phyloP scores from a whole-genome alignment of 2,329 filamentous ascomycete genomes.

The Venturia nashicola region DNA sequence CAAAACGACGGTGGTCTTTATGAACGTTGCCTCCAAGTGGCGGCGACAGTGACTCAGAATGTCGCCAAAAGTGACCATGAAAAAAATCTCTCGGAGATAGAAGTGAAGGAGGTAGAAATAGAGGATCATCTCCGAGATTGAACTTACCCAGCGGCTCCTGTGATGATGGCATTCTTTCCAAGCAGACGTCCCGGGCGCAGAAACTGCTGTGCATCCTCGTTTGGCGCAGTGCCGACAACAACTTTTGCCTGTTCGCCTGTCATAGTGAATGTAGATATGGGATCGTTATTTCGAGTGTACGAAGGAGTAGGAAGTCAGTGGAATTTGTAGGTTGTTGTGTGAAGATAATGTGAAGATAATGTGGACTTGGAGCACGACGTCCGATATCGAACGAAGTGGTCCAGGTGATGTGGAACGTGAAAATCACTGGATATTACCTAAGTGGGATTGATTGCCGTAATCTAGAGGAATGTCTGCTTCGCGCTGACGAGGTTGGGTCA shows the following conservation, averaged over 20 bases:
- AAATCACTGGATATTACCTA: neutral
- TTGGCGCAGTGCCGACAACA: neutral
- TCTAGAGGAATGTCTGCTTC: neutral
- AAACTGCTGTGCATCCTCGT: neutral
- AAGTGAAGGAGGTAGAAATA: neutral
- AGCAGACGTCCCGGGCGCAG: constrained; percentile 36
- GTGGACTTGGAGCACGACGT: neutral
- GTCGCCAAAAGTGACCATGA: neutral
- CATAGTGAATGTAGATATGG: neutral
- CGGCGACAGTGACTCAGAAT: neutral
- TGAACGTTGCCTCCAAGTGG: neutral
- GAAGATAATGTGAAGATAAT: neutral
- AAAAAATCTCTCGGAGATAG: neutral
- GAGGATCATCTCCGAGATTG: neutral
- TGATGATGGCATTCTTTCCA: constrained; percentile 63
- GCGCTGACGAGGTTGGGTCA: neutral
- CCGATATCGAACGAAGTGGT: neutral
- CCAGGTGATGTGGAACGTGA: neutral
- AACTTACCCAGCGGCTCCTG: constrained; percentile 71
- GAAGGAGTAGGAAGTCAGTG: neutral
- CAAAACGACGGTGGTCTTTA: too few relatives aligned
- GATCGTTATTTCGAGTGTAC: too few relatives aligned
- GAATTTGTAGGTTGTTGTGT: neutral
- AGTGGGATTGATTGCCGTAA: neutral
- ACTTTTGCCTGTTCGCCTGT: neutral